phyloP scores from a whole-genome alignment of 106 monocot genomes.

The Dioscorea alata region DNA sequence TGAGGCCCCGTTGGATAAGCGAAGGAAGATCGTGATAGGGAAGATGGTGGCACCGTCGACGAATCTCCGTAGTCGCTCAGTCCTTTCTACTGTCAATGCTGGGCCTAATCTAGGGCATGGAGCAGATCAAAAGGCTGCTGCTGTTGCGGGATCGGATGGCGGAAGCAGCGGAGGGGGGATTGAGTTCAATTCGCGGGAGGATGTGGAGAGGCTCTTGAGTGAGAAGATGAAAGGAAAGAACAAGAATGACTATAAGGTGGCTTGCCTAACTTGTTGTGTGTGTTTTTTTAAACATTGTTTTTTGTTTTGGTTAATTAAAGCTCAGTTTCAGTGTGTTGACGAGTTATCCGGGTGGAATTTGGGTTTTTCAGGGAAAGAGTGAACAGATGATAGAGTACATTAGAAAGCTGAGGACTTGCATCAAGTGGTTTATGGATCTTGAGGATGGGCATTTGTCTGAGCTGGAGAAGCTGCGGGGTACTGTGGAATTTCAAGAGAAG shows the following conservation, averaged over 20 bases:
- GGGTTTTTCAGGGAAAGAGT: conserved; percentile 39
- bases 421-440: conserved; percentile 55
- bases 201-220: conserved; percentile 53
- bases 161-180: conserved; percentile 14
- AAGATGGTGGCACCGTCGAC: conserved; percentile 28
- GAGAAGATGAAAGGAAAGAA: conserved; percentile 66
- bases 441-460: conserved; percentile 56
- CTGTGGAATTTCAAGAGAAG: conserved; percentile 34
- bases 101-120: neutral
- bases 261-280: neutral
- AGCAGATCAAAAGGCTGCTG: neutral
- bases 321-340: neutral
- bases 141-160: conserved; percentile 11
- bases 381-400: conserved; percentile 80
- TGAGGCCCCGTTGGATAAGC: conserved; percentile 46
- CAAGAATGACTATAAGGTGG: conserved; percentile 30
- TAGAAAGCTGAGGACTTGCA: conserved; percentile 66
- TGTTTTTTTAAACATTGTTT: neutral
- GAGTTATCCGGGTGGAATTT: neutral
- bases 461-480: conserved; percentile 31
- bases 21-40: conserved; percentile 33
- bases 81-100: conserved; percentile 36
- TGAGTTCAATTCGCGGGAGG: conserved; percentile 59
- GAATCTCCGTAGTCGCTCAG: conserved; percentile 12
- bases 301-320: neutral